Base-by-base conservation (phyloP, 768 basidiomycete genomes). In the Lentinula sp. region DNA sequence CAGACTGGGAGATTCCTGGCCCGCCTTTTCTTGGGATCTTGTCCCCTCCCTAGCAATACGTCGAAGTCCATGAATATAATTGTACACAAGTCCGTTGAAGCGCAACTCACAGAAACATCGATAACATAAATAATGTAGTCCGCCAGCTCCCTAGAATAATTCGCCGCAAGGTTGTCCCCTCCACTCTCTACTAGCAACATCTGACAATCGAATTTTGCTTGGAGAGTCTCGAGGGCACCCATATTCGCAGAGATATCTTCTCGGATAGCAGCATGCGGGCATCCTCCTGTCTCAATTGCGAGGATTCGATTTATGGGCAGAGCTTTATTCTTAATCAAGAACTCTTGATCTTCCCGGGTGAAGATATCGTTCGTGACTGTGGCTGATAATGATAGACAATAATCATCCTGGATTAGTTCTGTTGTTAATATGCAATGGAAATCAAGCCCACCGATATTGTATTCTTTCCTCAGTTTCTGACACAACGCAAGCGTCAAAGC, bases 341-440 rank as follows among this genome's bases (percentile, higher is more conserved):
- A 99, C 68, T 98, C 96, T 71, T 97, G 95, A 69, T 98, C 96
- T 72, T 98, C 96, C 21, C 90, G 83, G 39, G 96, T 99, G 75
- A 99, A 99, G 71, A 99, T 99, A 74, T 99, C 96, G 74, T 99
- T 99, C n/a, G 96, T 99, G 13, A 96, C 93, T 2, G 93, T 94
- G 37, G 93, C 95, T 94, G 66, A 48, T 57, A 6, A 46, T 58
- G 62, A 50, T 16, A 51, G 31, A 18, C 51, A 46, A 35, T 39
- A 40, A 51, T 59, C 37, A n/a, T 43, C 28, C 28, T 43, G 42
- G n/a, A 40, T 40, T 43, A 43, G 42, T 16, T 16, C 15, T 40
- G 11, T 10, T 40, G 40, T 28, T 3, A 28, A 56, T 48, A 42
- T 49, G 28, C 45, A 40, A 46, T 53, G 53, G 18, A 46, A 23